These are phyloP conservation scores for Pseudogymnoascus verrucosus DNA, from an alignment of 2,329 filamentous ascomycete genomes.

Conservation along the genomic window DNA sequence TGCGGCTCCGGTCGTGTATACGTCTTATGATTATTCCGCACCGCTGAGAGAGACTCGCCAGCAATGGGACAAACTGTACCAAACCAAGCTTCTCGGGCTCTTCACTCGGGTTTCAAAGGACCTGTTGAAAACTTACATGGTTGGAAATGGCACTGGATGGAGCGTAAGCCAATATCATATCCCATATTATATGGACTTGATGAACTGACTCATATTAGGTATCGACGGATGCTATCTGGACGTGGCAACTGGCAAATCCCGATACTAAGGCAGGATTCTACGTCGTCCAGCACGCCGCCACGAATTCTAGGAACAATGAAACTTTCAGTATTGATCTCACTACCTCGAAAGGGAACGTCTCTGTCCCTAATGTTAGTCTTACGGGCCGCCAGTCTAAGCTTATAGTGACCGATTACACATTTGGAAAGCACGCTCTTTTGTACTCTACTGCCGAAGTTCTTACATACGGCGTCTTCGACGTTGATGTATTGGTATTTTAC, in stretches of 20 bases:
- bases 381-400: slow-evolving; percentile 46
- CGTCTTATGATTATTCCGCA: slow-evolving; percentile 37
- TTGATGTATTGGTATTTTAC: slow-evolving; percentile 41
- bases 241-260: slow-evolving; percentile 45
- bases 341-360: slow-evolving; percentile 38
- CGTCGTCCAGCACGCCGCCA: slow-evolving; percentile 38
- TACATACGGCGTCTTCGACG: slow-evolving; percentile 39
- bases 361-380: slow-evolving; percentile 39
- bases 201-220: slow-evolving; percentile 18
- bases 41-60: slow-evolving; percentile 46
- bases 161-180: slow-evolving; percentile 21
- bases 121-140: slow-evolving; percentile 44
- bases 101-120: slow-evolving; percentile 45
- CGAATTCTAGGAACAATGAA: slow-evolving; percentile 36
- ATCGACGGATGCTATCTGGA: slow-evolving; percentile 35
- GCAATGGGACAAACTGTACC: slow-evolving; percentile 43
- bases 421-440: slow-evolving; percentile 39
- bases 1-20: slow-evolving; percentile 42
- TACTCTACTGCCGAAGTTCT: slow-evolving; percentile 45
- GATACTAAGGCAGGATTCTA: slow-evolving; percentile 43
- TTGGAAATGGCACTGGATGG: slow-evolving; percentile 46
- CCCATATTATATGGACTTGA: background rate
- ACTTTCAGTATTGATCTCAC: slow-evolving; percentile 40
- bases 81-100: slow-evolving; percentile 46
- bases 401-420: slow-evolving; percentile 43